phyloP scores from a whole-genome alignment of 2,329 filamentous ascomycete genomes.

The Stagonosporopsis vannaccii region DNA sequence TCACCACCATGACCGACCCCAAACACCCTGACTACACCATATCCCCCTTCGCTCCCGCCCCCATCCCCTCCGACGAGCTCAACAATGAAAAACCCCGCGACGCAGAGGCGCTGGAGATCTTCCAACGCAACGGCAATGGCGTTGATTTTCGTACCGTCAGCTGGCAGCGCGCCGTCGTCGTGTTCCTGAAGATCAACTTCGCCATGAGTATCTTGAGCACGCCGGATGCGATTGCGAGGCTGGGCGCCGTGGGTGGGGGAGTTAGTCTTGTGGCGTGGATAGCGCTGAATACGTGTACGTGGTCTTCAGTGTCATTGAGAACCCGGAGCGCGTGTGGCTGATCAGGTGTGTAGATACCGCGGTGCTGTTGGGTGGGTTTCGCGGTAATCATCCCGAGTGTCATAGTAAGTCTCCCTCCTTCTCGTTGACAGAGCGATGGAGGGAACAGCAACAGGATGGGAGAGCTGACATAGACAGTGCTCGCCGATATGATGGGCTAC shows the following conservation, averaged over 20 bases:
- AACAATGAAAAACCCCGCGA: background rate
- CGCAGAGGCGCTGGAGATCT: background rate
- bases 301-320: background rate
- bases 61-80: no score
- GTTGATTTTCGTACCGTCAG: slow-evolving; percentile 4
- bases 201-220: slow-evolving; percentile 4
- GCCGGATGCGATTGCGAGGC: background rate
- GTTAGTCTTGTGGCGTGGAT: background rate
- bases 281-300: background rate
- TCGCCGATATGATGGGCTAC: slow-evolving; percentile 4
- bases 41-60: no score
- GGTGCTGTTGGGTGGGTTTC: background rate
- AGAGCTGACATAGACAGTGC: no score
- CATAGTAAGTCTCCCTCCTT: background rate
- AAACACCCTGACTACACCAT: no score
- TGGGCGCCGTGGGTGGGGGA: slow-evolving; percentile 1
- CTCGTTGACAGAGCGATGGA: no score
- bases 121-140: slow-evolving; percentile 1
- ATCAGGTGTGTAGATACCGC: no score
- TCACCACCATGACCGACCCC: no score
- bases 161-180: slow-evolving; percentile 3
- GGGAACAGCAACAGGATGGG: no score
- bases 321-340: no score
- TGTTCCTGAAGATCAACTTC: slow-evolving; percentile 7
- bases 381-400: slow-evolving; percentile 1